Percentiles rank a stretch among this genome's conserved stretches.
phyloP scores from a whole-genome alignment of 257 asterid species.

The Paulownia fortunei region DNA sequence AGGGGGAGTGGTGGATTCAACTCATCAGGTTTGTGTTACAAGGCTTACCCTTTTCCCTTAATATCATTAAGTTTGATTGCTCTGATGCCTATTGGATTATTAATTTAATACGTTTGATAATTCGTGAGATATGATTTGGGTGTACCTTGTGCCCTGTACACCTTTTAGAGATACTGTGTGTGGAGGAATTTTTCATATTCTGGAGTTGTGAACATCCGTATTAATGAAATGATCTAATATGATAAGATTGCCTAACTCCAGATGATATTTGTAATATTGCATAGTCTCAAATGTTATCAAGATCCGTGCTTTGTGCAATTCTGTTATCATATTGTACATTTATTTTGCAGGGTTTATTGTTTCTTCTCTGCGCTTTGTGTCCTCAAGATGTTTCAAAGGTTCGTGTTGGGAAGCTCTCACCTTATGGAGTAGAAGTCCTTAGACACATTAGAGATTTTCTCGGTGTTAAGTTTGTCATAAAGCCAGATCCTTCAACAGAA shows the following conservation, averaged over 20 bases:
- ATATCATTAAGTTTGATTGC: not conserved
- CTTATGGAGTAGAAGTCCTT: slow-evolving; percentile 72
- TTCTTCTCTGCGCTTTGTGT: slow-evolving; percentile 85
- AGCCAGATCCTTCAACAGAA: slow-evolving; percentile 79
- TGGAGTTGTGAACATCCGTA: not conserved
- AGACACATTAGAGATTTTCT: slow-evolving; percentile 77
- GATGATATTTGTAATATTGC: not conserved
- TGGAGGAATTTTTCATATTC: not conserved
- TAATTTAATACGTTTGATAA: not conserved
- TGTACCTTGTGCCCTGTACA: not conserved
- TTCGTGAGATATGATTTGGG: not conserved
- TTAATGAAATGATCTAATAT: not conserved
- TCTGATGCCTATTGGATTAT: not conserved
- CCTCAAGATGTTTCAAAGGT: slow-evolving; percentile 92
- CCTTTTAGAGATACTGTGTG: not conserved
- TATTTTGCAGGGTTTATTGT: slow-evolving; percentile 74
- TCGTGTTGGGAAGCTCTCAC: slow-evolving; percentile 86
- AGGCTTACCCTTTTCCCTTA: not conserved
- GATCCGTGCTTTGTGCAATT: not conserved
- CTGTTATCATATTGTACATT: not conserved
- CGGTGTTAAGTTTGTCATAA: slow-evolving; percentile 69
- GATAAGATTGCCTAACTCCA: not conserved
- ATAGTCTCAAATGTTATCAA: not conserved
- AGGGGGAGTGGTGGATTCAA: slow-evolving; percentile 98
- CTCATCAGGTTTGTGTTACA: slow-evolving; percentile 76